phyloP scores from a whole-genome alignment of 495 filamentous ascomycete genomes.

The Neurospora sublineolata region DNA sequence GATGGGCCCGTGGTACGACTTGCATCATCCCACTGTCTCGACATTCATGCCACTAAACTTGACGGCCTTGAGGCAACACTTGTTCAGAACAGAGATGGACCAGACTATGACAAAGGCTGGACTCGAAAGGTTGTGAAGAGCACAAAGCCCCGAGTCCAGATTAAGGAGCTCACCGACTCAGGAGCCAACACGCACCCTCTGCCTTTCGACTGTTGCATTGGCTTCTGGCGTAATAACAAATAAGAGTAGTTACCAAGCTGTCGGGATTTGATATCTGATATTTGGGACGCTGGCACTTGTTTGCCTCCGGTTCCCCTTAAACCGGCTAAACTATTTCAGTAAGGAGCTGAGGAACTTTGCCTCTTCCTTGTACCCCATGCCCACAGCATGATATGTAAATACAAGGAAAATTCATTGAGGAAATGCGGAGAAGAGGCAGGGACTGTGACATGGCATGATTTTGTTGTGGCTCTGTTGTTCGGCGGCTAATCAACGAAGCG shows the following conservation, averaged over 20 bases:
- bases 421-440: not conserved
- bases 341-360: not conserved
- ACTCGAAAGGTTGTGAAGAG: not conserved
- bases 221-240: not conserved
- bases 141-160: not conserved
- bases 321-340: not conserved
- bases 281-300: not conserved
- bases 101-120: not conserved
- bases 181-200: not conserved
- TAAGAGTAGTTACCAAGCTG: not conserved
- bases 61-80: not conserved
- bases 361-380: not conserved
- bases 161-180: not conserved
- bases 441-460: not conserved
- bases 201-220: not conserved
- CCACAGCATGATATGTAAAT: not conserved
- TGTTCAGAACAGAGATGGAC: not conserved
- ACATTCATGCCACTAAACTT: not conserved
- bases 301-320: not conserved
- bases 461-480: not conserved
- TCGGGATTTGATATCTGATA: not conserved
- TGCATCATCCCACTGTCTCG: not conserved
- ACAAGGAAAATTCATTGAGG: not conserved
- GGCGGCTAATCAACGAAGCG: not conserved
- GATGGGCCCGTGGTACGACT: not conserved